Percentiles rank a stretch among this genome's conserved stretches.
Conservation (phyloP, 306 rosid genomes). For the Cucurbita moschata region DNA sequence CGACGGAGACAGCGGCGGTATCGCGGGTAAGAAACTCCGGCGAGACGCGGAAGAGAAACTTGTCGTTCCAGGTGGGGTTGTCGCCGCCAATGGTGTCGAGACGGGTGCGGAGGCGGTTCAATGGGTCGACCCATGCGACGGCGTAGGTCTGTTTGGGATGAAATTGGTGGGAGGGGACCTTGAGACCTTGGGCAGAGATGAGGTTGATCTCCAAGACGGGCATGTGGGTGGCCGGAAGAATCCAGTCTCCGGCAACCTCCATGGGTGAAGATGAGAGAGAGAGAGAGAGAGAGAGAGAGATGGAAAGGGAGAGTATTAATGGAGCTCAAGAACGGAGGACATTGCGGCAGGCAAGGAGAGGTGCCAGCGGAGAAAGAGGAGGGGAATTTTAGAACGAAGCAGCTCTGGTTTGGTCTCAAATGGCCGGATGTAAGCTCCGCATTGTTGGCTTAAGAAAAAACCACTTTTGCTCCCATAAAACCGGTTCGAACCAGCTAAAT, state of each 20-base stretch:
- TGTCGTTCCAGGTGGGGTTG: conserved; percentile 89
- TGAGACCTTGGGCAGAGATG: conserved; percentile 78
- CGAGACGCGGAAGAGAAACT: conserved; percentile 64
- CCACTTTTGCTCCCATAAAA: no score
- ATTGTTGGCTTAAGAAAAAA: no score
- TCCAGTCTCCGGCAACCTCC: conserved; percentile 15
- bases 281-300: neutral
- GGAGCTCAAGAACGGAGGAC: conserved; percentile 10
- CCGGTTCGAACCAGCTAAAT: no score
- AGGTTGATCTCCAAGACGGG: conserved; percentile 73
- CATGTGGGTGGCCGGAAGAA: conserved; percentile 10
- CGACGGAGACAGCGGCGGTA: conserved; percentile 49
- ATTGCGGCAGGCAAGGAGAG: neutral
- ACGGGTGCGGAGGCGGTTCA: conserved; percentile 49
- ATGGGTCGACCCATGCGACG: conserved; percentile 45
- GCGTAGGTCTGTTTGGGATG: conserved; percentile 53
- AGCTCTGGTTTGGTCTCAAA: no score
- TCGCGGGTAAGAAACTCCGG: conserved; percentile 54
- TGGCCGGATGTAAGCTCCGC: no score
- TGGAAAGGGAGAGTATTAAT: conserved; percentile 6
- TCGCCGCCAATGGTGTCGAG: conserved; percentile 49
- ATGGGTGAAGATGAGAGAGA: neutral
- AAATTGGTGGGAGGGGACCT: conserved; percentile 25
- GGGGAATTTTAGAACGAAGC: neutral
- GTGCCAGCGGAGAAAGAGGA: conserved; percentile 8